A percentile compares a stretch with the other conserved stretches of the same genome.
Conservation (phyloP, 78 protist species). For the Cavenderia fasciculata region DNA sequence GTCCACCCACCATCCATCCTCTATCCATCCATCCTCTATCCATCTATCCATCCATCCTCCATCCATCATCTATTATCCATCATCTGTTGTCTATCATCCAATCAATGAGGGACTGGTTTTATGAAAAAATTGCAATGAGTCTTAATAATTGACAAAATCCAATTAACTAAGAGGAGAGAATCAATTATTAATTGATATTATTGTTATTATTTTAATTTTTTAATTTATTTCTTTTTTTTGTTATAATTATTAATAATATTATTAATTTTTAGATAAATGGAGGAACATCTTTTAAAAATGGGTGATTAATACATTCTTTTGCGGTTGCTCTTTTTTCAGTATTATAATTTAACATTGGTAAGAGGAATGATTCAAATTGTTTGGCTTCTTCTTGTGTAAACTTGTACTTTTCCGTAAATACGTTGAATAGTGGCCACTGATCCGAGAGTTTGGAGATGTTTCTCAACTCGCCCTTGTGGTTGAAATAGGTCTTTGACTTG, state of each 20-base stretch:
- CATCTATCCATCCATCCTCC: too few species aligned
- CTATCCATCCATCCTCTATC: too few species aligned
- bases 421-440: constrained; percentile 84
- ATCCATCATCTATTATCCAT: too few species aligned
- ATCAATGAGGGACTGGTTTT: too few species aligned
- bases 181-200: too few species aligned
- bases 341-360: constrained; percentile 87
- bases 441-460: constrained; percentile 77
- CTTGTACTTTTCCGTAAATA: constrained; percentile 88
- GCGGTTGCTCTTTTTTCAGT: constrained; percentile 93
- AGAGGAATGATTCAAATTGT: constrained; percentile 84
- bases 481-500: constrained; percentile 77
- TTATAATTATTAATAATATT: constrained; percentile 1
- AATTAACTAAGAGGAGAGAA: too few species aligned
- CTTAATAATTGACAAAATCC: too few species aligned
- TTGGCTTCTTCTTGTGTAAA: constrained; percentile 74
- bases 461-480: constrained; percentile 85
- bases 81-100: too few species aligned
- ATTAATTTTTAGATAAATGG: too few species aligned
- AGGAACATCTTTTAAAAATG: constrained; percentile 48
- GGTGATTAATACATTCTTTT: constrained; percentile 73
- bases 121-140: too few species aligned
- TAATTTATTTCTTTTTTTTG: neutral
- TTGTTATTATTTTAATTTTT: too few species aligned
- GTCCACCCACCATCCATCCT: too few species aligned